Evolutionary conservation across 768 basidiomycete genomes (phyloP).

Genomic region (Exsudoporus frostii): DNA sequence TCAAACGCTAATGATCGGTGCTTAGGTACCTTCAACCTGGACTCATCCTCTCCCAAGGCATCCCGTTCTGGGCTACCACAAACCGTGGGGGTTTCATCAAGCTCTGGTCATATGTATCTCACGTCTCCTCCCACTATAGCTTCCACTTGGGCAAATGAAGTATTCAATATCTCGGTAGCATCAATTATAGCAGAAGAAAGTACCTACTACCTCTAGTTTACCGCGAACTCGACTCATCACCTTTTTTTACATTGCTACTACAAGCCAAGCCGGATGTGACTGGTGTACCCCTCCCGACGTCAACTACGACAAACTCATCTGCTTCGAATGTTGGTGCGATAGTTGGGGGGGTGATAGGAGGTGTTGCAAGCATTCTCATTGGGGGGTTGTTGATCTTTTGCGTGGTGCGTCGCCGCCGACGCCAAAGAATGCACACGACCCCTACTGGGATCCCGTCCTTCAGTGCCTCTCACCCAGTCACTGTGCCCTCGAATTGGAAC

Average conservation of each 20-base stretch:
- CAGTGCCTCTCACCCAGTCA: neutral
- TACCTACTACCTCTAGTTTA: neutral
- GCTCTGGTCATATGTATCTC: neutral
- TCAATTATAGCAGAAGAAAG: conserved; percentile 1
- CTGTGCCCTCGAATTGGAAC: neutral
- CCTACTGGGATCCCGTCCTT: neutral
- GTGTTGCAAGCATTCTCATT: conserved; percentile 10
- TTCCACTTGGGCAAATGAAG: conserved; percentile 11
- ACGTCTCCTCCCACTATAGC: conserved; percentile 16
- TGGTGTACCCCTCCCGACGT: conserved; percentile 10
- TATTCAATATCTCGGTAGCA: conserved; percentile 16
- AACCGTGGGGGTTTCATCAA: conserved; percentile 17
- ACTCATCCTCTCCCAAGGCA: conserved; percentile 6
- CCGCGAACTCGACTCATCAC: neutral
- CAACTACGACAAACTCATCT: conserved; percentile 5
- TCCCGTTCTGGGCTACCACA: conserved; percentile 24
- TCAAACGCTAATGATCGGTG: neutral
- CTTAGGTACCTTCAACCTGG: conserved; percentile 25
- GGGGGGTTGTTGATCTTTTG: conserved; percentile 12
- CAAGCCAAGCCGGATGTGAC: conserved; percentile 17
- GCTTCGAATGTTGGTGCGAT: conserved; percentile 15
- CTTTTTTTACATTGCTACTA: neutral
- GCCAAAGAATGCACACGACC: neutral
- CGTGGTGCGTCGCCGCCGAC: conserved; percentile 11
- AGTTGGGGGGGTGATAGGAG: conserved; percentile 24